Evolutionary conservation across 2,329 filamentous ascomycete genomes (phyloP), one percentile per base, ranked within the genome.

Genomic region (Xylariaceae sp.): DNA sequence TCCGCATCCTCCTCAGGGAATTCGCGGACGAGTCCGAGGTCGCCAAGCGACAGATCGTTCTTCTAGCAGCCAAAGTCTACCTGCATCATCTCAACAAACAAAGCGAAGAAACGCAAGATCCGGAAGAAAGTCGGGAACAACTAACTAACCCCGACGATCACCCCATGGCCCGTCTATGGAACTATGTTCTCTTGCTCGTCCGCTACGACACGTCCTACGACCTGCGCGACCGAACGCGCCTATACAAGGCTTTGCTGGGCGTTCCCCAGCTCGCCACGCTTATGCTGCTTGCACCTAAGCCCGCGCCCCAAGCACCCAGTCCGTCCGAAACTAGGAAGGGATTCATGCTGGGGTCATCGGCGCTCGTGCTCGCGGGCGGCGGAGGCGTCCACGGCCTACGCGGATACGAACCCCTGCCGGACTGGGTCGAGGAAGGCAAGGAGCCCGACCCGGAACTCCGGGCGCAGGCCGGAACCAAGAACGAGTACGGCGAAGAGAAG

Each of bases 201-300:
- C 87, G 95, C 58, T 99, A 98, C 73, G 95, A 98, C 67, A 91
- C 88, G 0, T 97, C 93, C 0, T 99, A 96, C 73, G 93, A 98
- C 69, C 85, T 99, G 2, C 91, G 95, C 61, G 95, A 98, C 71
- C 89, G 95, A 20, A 88, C 93, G 1, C 87, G 95, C 29, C 83
- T 97, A 59, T 98, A 96, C 77, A 91, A 90, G 61, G 83, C 92
- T 1, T 84, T 99, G 1, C 84, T 99, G 1, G 82, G 86, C 3
- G 86, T 90, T 3, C 91, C 93, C 0, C 91, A 98, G 71, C 84
- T 99, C 16, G 95, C 95, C 2, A 92, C 89, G 0, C 80, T 99
- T 14, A 89, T 98, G 71, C 86, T 99, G 0, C 83, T 98, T 1
- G 95, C 95, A 0, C 93, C 95, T 0, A 99, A 99, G 71, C 93